Percentiles rank a stretch among this genome's conserved stretches.
Conservation (phyloP, 2,329 filamentous ascomycete species). For the Chaetomiaceae sp. region DNA sequence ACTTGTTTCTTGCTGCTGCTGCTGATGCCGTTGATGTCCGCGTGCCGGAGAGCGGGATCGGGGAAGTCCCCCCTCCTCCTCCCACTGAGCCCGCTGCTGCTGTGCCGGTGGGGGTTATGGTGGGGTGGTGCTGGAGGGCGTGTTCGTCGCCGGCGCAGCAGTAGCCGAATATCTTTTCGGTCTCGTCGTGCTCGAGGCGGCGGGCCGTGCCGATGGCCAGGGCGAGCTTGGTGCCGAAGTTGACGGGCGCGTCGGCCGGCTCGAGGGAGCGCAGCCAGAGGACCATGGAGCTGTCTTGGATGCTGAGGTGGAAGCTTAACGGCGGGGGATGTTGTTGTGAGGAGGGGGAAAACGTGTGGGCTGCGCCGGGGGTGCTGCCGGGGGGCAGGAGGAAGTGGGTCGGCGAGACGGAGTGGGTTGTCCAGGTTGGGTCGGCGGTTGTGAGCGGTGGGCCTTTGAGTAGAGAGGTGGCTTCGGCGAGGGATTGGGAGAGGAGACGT, state of each 20-base stretch:
- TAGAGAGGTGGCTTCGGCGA: slow-evolving; percentile 47
- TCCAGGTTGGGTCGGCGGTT: slow-evolving; percentile 40
- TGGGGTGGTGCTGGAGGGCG: background rate
- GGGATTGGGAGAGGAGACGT: slow-evolving; percentile 49
- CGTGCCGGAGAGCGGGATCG: slow-evolving; percentile 11
- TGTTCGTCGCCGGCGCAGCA: slow-evolving; percentile 28
- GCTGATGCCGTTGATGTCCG: too few species aligned
- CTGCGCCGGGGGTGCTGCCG: background rate
- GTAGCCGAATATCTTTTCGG: slow-evolving; percentile 69
- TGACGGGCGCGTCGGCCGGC: slow-evolving; percentile 57
- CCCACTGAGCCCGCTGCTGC: background rate
- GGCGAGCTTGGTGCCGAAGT: slow-evolving; percentile 62
- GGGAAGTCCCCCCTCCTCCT: too few species aligned
- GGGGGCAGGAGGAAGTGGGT: slow-evolving; percentile 40
- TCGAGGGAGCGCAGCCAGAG: slow-evolving; percentile 67
- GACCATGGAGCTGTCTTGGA: slow-evolving; percentile 66
- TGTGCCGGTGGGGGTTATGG: background rate
- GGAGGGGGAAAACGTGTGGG: background rate
- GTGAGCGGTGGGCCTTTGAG: slow-evolving; percentile 50
- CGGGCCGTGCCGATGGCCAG: slow-evolving; percentile 62
- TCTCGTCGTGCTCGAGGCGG: slow-evolving; percentile 71
- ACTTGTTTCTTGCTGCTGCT: slow-evolving; percentile 34
- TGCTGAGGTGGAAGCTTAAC: slow-evolving; percentile 65
- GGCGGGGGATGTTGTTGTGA: slow-evolving; percentile 12
- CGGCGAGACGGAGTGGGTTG: slow-evolving; percentile 39